phyloP scores from a whole-genome alignment of 345 rosid species.

The Odontarrhena argentea region DNA sequence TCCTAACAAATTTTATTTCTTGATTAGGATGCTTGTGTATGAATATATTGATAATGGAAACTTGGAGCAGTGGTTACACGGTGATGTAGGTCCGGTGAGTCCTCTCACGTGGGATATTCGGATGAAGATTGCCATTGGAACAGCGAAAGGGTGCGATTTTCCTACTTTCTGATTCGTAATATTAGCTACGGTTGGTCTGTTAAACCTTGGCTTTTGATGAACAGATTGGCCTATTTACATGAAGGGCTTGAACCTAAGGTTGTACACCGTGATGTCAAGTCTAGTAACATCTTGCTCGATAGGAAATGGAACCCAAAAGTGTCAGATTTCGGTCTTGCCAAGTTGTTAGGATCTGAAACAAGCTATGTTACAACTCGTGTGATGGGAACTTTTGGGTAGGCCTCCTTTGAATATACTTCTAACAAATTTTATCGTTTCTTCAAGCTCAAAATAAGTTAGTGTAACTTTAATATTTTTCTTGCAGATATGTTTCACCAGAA shows the following conservation, averaged over 20 bases:
- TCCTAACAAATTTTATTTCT: background rate
- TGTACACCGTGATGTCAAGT: conserved; percentile 92
- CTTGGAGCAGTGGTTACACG: conserved; percentile 97
- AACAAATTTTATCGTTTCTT: too few species aligned
- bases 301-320: conserved; percentile 82
- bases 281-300: conserved; percentile 87
- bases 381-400: conserved; percentile 96
- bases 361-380: conserved; percentile 94
- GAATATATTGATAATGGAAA: conserved; percentile 91
- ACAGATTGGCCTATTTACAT: conserved; percentile 89
- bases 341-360: conserved; percentile 80
- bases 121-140: conserved; percentile 88
- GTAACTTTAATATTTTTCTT: background rate
- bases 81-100: conserved; percentile 84
- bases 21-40: conserved; percentile 86
- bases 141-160: conserved; percentile 74
- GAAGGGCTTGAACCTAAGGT: conserved; percentile 98
- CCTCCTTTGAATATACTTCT: conserved; percentile 1
- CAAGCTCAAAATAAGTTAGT: background rate
- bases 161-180: background rate
- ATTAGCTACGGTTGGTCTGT: background rate
- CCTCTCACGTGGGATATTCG: conserved; percentile 92
- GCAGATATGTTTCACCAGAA: conserved; percentile 91
- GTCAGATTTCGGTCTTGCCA: conserved; percentile 94
- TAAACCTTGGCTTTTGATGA: conserved; percentile 24